phyloP scores from a whole-genome alignment of 1,284 basidiomycete genomes.

The Cryptococcus sp. region DNA sequence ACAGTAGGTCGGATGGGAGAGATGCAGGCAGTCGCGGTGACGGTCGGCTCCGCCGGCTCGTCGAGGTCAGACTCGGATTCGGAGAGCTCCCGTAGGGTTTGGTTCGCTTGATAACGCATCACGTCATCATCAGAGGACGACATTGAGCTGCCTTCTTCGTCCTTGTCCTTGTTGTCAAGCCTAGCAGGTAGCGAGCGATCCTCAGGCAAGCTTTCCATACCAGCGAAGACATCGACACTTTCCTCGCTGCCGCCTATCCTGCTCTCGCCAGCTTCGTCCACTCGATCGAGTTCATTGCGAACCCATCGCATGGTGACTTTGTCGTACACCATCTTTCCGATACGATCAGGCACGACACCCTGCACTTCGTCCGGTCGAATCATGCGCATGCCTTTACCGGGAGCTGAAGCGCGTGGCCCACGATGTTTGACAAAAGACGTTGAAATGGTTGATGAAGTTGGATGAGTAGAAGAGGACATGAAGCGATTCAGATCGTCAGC shows the following conservation, averaged over 20 bases:
- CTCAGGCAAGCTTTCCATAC: slow-evolving; percentile 70
- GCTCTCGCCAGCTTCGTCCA: slow-evolving; percentile 46
- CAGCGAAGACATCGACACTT: slow-evolving; percentile 81
- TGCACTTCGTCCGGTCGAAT: slow-evolving; percentile 75
- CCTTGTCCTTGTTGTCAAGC: not conserved
- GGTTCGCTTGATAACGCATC: slow-evolving; percentile 4
- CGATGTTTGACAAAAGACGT: slow-evolving; percentile 80
- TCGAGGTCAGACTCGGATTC: slow-evolving; percentile 13
- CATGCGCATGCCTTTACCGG: slow-evolving; percentile 43
- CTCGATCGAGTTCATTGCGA: slow-evolving; percentile 56
- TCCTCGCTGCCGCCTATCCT: slow-evolving; percentile 54
- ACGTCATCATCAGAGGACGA: slow-evolving; percentile 10
- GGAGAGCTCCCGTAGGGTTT: slow-evolving; percentile 6
- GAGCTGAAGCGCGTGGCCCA: slow-evolving; percentile 58
- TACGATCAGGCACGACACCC: slow-evolving; percentile 64
- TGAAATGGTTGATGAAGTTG: slow-evolving; percentile 70
- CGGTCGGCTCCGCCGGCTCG: slow-evolving; percentile 9
- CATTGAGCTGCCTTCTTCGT: slow-evolving; percentile 6
- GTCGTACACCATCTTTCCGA: slow-evolving; percentile 86
- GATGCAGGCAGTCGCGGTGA: not conserved
- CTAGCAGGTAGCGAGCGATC: slow-evolving; percentile 1
- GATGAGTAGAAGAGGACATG: slow-evolving; percentile 63
- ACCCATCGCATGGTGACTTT: slow-evolving; percentile 79
- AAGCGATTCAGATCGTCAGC: slow-evolving; percentile 76
- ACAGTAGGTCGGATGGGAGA: slow-evolving; percentile 29